Percentiles rank a stretch among this genome's conserved stretches.
Conservation (phyloP, 176 grass and related monocot genomes). For the Aegilops bicornis region DNA sequence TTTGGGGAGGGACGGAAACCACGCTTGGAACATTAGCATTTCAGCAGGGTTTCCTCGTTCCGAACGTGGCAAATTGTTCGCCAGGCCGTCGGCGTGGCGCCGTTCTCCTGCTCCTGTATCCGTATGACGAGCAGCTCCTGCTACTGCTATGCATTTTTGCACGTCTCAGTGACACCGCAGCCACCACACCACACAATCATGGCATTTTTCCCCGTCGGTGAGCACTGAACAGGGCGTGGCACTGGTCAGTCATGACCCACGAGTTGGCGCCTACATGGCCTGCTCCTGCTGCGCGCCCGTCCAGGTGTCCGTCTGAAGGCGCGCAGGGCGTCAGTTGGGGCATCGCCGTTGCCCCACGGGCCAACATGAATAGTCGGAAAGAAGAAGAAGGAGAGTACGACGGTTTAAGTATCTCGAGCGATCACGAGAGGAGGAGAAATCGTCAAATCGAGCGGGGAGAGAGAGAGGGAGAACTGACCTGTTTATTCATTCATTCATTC, state of each 20-base stretch:
- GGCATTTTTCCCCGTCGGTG: conserved; percentile 8
- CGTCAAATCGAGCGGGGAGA: background rate
- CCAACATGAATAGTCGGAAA: background rate
- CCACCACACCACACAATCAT: background rate
- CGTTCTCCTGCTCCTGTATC: background rate
- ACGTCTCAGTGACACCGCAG: background rate
- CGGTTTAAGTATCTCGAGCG: conserved; percentile 27
- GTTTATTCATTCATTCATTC: background rate
- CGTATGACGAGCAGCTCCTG: background rate
- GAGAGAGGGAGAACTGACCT: background rate
- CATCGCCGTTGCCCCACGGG: conserved; percentile 33
- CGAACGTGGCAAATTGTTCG: background rate
- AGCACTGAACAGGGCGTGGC: conserved; percentile 1
- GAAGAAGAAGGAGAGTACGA: conserved; percentile 9
- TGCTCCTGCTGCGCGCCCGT: background rate
- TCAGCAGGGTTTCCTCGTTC: background rate
- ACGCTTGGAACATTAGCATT: background rate
- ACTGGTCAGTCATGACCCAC: background rate
- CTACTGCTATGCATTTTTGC: too few species aligned
- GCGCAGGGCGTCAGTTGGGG: conserved; percentile 27
- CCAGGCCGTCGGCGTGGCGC: background rate
- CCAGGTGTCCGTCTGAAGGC: background rate
- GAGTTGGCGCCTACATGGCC: background rate
- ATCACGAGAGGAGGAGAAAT: conserved; percentile 20
- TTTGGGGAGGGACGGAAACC: background rate